A percentile compares a stretch with the other conserved stretches of the same genome.
These are phyloP conservation scores for Hanseniaspora hatyaiensis DNA, from an alignment of 805 yeast species.

Conservation along the genomic window DNA sequence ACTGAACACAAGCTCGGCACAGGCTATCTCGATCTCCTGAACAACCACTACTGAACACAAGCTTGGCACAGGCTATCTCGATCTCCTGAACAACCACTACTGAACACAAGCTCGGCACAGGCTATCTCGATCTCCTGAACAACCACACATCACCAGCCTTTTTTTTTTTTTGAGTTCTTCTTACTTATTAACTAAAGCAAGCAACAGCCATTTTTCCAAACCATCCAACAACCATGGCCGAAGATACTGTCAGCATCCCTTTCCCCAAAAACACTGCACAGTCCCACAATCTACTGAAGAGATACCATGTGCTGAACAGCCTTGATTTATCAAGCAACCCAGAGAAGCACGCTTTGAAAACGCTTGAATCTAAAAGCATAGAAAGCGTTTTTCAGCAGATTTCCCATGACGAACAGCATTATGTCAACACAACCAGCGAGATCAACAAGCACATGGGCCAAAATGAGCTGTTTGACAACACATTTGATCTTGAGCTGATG, in stretches of 20 bases:
- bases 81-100: too few species aligned
- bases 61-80: too few species aligned
- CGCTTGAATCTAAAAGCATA: slow-evolving; percentile 35
- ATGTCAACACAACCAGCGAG: slow-evolving; percentile 24
- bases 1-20: too few species aligned
- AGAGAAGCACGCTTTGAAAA: background rate
- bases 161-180: background rate
- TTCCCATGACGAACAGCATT: slow-evolving; percentile 34
- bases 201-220: too few species aligned
- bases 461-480: slow-evolving; percentile 29
- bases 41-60: too few species aligned
- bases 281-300: slow-evolving; percentile 2
- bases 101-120: too few species aligned
- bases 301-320: slow-evolving; percentile 12
- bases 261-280: slow-evolving; percentile 13
- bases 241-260: slow-evolving; percentile 6
- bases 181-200: too few species aligned
- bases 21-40: too few species aligned
- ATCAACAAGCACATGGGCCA: slow-evolving; percentile 24
- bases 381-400: slow-evolving; percentile 33
- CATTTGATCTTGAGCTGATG: slow-evolving; percentile 33
- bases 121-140: too few species aligned
- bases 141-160: too few species aligned
- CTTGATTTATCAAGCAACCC: background rate
- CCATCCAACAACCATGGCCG: background rate